Evolutionary conservation across 2,329 filamentous ascomycete genomes (phyloP).

Genomic region (Tolypocladium sp.): DNA sequence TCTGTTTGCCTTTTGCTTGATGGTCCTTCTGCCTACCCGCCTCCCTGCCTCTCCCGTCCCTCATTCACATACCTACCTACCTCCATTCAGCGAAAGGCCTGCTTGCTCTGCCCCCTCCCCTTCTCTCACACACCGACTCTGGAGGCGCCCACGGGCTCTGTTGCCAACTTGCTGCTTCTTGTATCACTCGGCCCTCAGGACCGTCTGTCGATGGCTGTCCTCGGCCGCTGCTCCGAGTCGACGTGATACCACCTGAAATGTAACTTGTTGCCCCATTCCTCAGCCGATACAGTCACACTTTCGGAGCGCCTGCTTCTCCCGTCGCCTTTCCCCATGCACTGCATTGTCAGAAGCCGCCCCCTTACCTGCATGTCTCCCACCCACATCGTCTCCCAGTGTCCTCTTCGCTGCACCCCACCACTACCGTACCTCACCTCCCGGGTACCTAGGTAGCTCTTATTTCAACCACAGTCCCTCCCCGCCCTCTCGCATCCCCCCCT

Average conservation of each 20-base stretch:
- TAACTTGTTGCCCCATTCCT: slow-evolving; percentile 21
- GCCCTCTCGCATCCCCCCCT: slow-evolving; percentile 14
- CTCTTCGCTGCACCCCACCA: slow-evolving; percentile 25
- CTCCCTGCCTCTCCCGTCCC: background rate
- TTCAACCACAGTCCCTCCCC: slow-evolving; percentile 18
- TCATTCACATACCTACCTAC: background rate
- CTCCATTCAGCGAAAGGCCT: background rate
- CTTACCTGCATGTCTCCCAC: slow-evolving; percentile 36
- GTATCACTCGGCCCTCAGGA: background rate
- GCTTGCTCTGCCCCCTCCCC: background rate
- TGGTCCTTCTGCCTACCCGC: background rate
- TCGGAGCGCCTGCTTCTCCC: slow-evolving; percentile 15
- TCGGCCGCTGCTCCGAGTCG: slow-evolving; percentile 12
- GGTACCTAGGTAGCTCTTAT: slow-evolving; percentile 10
- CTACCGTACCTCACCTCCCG: slow-evolving; percentile 10
- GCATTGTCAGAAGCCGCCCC: slow-evolving; percentile 26
- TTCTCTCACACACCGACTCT: background rate
- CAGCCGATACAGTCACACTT: slow-evolving; percentile 15
- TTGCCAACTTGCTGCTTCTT: background rate
- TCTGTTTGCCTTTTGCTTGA: background rate
- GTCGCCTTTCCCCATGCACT: slow-evolving; percentile 21
- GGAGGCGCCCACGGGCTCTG: background rate
- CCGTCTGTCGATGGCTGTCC: background rate
- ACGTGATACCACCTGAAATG: slow-evolving; percentile 25
- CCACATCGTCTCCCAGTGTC: slow-evolving; percentile 33